A percentile compares a stretch with the other conserved stretches of the same genome.
phyloP scores from a whole-genome alignment of 768 basidiomycete species.

The Mrakia blollopis region DNA sequence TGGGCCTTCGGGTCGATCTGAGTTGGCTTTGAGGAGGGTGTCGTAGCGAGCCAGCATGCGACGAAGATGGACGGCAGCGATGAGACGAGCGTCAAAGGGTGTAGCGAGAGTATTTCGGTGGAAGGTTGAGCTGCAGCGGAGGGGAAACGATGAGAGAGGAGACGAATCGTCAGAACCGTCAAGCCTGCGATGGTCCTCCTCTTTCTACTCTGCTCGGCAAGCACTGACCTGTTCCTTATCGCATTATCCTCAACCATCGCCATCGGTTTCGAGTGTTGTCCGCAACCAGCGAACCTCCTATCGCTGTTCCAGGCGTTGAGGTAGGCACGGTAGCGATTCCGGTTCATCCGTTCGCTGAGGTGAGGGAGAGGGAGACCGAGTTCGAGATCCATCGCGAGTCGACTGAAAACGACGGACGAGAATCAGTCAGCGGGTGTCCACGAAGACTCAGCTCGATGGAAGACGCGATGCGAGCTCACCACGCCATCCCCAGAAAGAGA shows the following conservation, averaged over 20 bases:
- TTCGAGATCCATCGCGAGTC: constrained; percentile 8
- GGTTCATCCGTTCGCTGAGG: background rate
- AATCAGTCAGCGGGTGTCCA: background rate
- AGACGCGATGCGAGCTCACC: background rate
- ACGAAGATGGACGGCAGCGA: background rate
- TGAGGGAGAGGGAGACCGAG: background rate
- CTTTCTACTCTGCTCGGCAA: background rate
- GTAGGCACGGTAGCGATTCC: background rate
- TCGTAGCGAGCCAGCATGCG: background rate
- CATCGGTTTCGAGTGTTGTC: background rate
- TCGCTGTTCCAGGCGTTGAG: background rate
- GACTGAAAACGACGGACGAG: background rate
- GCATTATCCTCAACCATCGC: background rate
- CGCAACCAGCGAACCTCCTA: background rate
- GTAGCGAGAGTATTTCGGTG: background rate
- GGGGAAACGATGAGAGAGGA: background rate
- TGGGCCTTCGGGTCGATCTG: background rate
- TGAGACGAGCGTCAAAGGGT: background rate
- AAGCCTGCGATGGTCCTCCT: background rate
- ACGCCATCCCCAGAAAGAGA: background rate
- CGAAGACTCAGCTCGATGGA: background rate
- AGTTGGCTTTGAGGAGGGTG: background rate
- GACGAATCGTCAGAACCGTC: background rate
- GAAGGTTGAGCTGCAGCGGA: background rate
- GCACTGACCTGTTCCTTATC: background rate